Percentiles rank a stretch among this genome's conserved stretches.
Conservation (phyloP, 2,329 filamentous ascomycete species). For the Fusarium sacchari region DNA sequence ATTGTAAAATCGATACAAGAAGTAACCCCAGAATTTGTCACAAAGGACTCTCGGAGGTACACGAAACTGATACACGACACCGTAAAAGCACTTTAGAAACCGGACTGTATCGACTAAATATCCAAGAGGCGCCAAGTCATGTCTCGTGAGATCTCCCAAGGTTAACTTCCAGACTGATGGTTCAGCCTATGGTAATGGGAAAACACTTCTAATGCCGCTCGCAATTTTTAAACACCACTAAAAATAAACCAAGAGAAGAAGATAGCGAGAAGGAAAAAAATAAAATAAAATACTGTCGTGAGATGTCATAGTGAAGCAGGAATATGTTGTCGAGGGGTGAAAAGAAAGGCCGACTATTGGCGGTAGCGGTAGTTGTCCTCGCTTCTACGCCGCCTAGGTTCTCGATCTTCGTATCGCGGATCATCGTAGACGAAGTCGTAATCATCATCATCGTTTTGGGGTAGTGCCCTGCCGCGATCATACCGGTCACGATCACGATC, state of each 20-base stretch:
- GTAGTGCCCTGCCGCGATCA: constrained; percentile 33
- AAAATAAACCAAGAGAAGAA: background rate
- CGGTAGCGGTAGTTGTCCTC: constrained; percentile 41
- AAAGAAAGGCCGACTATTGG: constrained; percentile 16
- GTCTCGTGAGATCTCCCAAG: constrained; percentile 23
- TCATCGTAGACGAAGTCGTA: constrained; percentile 47
- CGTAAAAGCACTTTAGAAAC: background rate
- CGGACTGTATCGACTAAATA: background rate
- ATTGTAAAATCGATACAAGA: background rate
- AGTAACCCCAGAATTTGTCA: background rate
- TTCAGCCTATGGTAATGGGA: background rate
- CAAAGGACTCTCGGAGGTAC: background rate
- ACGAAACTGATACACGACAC: background rate
- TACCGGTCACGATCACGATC: constrained; percentile 26
- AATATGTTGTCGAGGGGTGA: background rate
- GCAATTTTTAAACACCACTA: background rate
- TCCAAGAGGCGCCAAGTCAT: constrained; percentile 18
- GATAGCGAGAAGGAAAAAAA: background rate
- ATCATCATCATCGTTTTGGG: constrained; percentile 39
- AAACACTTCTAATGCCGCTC: background rate
- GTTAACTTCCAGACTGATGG: background rate
- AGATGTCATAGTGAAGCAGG: constrained; percentile 10
- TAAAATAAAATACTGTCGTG: constrained; percentile 14
- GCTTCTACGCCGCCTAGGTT: constrained; percentile 37
- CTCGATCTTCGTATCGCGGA: constrained; percentile 42